These are phyloP conservation scores for Penicillium cinerascens DNA, from an alignment of 495 filamentous ascomycete genomes.

Conservation along the genomic window DNA sequence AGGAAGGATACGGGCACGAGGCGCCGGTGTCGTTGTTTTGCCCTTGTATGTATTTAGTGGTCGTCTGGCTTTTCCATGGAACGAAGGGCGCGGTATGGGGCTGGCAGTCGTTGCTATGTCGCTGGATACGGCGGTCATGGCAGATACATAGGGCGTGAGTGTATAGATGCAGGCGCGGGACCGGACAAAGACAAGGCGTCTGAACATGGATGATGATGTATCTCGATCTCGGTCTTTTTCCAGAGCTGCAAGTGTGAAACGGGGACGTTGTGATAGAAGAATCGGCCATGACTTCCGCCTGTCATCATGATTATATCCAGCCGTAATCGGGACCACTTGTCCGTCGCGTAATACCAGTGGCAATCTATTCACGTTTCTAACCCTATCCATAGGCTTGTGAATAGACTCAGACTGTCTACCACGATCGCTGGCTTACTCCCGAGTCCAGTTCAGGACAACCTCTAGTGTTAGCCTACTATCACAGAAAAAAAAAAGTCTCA, in stretches of 20 bases:
- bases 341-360: background rate
- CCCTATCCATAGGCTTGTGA: no score
- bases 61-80: slow-evolving; percentile 7
- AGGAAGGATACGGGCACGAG: slow-evolving; percentile 41
- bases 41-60: slow-evolving; percentile 8
- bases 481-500: no score
- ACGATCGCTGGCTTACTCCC: no score
- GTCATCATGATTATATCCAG: background rate
- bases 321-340: background rate
- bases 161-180: background rate
- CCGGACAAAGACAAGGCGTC: background rate
- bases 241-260: background rate
- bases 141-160: background rate
- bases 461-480: no score
- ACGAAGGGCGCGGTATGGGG: background rate
- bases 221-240: background rate
- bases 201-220: background rate
- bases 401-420: no score
- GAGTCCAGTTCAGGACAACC: no score
- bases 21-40: background rate
- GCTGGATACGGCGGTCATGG: background rate
- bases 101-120: background rate
- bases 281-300: slow-evolving; percentile 8
- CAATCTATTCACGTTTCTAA: background rate
- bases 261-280: background rate